These are phyloP conservation scores for Glutinoglossum americanum DNA, from an alignment of 495 filamentous ascomycete genomes.

Conservation along the genomic window DNA sequence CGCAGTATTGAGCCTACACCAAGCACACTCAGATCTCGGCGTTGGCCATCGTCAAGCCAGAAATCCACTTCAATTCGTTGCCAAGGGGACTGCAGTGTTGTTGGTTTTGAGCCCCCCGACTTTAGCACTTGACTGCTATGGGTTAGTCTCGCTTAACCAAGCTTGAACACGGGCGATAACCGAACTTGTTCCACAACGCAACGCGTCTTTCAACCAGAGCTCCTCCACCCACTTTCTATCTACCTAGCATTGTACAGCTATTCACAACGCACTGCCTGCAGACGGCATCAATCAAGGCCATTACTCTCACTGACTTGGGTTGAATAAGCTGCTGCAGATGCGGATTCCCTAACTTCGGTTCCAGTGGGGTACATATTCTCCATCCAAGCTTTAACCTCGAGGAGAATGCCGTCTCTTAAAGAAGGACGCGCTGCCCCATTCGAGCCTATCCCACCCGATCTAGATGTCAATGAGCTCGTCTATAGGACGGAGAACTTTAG, in stretches of 20 bases:
- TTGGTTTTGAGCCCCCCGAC: not conserved
- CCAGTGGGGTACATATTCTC: not conserved
- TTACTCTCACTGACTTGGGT: no score
- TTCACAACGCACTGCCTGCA: no score
- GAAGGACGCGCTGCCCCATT: slow-evolving; percentile 46
- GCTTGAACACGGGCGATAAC: not conserved
- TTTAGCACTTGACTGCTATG: not conserved
- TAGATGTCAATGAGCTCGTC: slow-evolving; percentile 54
- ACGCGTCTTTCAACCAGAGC: not conserved
- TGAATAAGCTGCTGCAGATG: no score
- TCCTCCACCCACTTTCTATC: not conserved
- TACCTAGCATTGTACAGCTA: not conserved
- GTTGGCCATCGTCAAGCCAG: not conserved
- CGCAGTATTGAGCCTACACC: not conserved
- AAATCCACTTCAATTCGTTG: no score
- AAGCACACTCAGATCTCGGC: not conserved
- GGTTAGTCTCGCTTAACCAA: no score
- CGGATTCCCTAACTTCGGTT: no score
- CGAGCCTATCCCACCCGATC: slow-evolving; percentile 62
- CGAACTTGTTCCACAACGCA: not conserved
- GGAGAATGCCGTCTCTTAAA: slow-evolving; percentile 36
- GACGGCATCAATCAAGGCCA: no score
- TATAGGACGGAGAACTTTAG: slow-evolving; percentile 63
- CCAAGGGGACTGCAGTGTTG: not conserved
- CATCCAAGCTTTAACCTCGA: not conserved